A percentile compares a stretch with the other conserved stretches of the same genome.
These are phyloP conservation scores for Stachybotrys elegans DNA, from an alignment of 2,329 filamentous ascomycete species.

Conservation along the genomic window DNA sequence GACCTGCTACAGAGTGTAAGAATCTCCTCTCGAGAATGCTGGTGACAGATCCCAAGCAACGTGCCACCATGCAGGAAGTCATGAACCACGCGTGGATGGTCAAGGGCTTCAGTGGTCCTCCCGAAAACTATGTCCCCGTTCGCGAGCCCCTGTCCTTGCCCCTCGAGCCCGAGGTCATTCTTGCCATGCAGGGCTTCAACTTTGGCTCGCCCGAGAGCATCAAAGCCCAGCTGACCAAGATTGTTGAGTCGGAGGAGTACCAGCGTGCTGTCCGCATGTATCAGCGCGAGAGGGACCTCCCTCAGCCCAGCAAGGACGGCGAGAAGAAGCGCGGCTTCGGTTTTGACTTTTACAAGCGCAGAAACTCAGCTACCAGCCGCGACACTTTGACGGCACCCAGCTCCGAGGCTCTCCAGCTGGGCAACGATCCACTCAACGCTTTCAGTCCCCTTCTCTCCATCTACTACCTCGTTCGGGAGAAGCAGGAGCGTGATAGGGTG, in stretches of 20 bases:
- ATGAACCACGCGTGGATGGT: constrained; percentile 94
- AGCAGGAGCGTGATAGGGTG: constrained; percentile 70
- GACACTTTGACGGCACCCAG: constrained; percentile 85
- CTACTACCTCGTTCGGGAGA: constrained; percentile 94
- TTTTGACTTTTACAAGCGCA: constrained; percentile 95
- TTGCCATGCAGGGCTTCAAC: constrained; percentile 97
- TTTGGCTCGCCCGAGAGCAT: constrained; percentile 87
- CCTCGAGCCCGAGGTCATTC: constrained; percentile 75
- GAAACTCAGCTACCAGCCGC: constrained; percentile 82
- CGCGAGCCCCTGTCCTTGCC: constrained; percentile 84
- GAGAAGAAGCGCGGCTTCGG: constrained; percentile 83
- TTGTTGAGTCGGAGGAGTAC: constrained; percentile 93
- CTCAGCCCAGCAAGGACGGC: constrained; percentile 53
- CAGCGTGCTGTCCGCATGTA: constrained; percentile 73
- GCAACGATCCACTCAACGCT: constrained; percentile 84
- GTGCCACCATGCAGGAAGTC: constrained; percentile 84
- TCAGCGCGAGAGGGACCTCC: constrained; percentile 60
- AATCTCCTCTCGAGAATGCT: constrained; percentile 92
- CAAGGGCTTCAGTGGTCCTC: constrained; percentile 81
- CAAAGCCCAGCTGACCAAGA: constrained; percentile 70
- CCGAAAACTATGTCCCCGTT: constrained; percentile 80
- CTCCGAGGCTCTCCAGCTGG: constrained; percentile 75
- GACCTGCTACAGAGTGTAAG: constrained; percentile 69
- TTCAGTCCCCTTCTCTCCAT: constrained; percentile 89
- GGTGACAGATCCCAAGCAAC: constrained; percentile 84